These are phyloP conservation scores for Canavalia ensiformis DNA, from an alignment of 306 rosid species.

Conservation along the genomic window DNA sequence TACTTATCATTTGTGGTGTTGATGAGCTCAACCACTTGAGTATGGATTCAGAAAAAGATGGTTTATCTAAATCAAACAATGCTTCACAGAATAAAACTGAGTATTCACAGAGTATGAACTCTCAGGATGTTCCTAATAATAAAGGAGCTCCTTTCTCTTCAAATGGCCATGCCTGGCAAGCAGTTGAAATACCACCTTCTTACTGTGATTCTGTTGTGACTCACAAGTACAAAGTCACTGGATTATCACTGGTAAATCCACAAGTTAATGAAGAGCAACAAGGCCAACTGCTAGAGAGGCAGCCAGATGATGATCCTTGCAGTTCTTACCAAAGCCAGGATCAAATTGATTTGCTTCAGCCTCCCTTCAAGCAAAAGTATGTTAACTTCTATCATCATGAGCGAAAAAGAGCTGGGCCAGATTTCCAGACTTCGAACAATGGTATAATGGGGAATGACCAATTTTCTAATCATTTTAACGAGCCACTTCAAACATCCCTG, in stretches of 20 bases:
- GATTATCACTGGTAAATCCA: slow-evolving; percentile 61
- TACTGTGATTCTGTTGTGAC: slow-evolving; percentile 69
- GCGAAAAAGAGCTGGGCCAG: slow-evolving; percentile 67
- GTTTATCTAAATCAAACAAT: slow-evolving; percentile 40
- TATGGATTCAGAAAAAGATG: slow-evolving; percentile 53
- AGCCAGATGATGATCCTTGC: slow-evolving; percentile 61
- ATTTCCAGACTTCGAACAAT: slow-evolving; percentile 64
- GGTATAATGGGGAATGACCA: slow-evolving; percentile 63
- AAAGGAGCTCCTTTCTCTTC: slow-evolving; percentile 62
- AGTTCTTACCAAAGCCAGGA: slow-evolving; percentile 72
- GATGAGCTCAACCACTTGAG: slow-evolving; percentile 46
- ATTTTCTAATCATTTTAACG: slow-evolving; percentile 74
- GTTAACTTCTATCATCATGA: slow-evolving; percentile 65
- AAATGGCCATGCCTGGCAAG: slow-evolving; percentile 68
- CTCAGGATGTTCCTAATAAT: slow-evolving; percentile 55
- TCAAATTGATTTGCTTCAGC: slow-evolving; percentile 72
- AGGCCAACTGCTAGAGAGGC: slow-evolving; percentile 58
- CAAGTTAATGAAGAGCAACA: slow-evolving; percentile 57
- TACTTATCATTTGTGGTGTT: slow-evolving; percentile 45
- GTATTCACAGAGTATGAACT: slow-evolving; percentile 51
- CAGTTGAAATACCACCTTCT: slow-evolving; percentile 68
- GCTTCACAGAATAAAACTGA: slow-evolving; percentile 44
- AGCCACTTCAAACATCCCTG: slow-evolving; percentile 64
- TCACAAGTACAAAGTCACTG: slow-evolving; percentile 60
- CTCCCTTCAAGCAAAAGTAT: slow-evolving; percentile 75